These are phyloP conservation scores for Rhizophagus sp. DNA, from an alignment of 192 early-diverging fungal genomes.

Conservation along the genomic window DNA sequence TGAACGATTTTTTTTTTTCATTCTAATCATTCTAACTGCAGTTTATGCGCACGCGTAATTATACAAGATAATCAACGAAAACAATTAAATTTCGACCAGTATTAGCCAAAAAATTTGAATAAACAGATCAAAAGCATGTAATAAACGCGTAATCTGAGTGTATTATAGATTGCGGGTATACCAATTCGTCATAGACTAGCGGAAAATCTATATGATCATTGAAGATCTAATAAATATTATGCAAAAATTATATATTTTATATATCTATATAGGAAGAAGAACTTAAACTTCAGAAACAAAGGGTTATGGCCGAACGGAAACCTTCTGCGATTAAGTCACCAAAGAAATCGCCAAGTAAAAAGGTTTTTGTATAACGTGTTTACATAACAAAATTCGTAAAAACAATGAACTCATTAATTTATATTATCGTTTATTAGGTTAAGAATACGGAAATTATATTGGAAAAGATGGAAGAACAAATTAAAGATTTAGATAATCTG, in stretches of 20 bases:
- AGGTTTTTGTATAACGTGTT: background rate
- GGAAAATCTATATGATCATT: background rate
- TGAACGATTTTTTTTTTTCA: background rate
- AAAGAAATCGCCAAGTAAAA: background rate
- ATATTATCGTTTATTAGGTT: too few relatives aligned
- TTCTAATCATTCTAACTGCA: background rate
- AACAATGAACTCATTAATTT: background rate
- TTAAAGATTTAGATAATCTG: background rate
- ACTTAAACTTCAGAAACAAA: constrained; percentile 3
- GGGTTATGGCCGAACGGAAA: background rate
- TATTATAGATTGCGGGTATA: background rate
- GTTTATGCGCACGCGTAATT: background rate
- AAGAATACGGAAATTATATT: background rate
- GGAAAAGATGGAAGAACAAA: background rate
- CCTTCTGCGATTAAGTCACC: background rate
- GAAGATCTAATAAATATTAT: background rate
- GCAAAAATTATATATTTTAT: background rate
- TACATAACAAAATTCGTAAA: background rate
- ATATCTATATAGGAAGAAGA: background rate
- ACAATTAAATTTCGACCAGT: too few relatives aligned
- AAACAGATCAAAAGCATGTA: too few relatives aligned
- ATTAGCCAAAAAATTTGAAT: too few relatives aligned
- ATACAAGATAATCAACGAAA: too few relatives aligned
- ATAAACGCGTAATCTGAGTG: background rate
- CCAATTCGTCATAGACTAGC: too few relatives aligned